Conservation (phyloP, 2,329 filamentous ascomycete species). For the Xylariomycetidae sp. region DNA sequence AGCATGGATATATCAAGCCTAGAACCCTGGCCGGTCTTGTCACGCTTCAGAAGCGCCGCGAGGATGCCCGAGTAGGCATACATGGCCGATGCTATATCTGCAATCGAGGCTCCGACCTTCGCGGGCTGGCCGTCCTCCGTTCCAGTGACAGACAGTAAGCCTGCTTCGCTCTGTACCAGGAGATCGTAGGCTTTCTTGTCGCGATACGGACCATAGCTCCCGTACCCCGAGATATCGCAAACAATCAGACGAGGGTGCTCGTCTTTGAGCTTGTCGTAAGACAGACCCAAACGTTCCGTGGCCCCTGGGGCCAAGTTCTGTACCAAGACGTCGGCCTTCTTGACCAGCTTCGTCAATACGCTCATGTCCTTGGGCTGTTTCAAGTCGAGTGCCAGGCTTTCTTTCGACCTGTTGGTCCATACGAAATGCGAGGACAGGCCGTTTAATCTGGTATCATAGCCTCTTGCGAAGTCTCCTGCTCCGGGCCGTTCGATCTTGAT, state of each 20-base stretch:
- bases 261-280: conserved; percentile 35
- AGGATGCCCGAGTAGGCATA: conserved; percentile 47
- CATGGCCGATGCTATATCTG: conserved; percentile 47
- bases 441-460: conserved; percentile 43
- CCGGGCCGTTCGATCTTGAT: conserved; percentile 49
- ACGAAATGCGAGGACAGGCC: conserved; percentile 48
- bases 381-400: conserved; percentile 44
- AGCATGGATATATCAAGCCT: conserved; percentile 52
- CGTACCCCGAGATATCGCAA: conserved; percentile 49
- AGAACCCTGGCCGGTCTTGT: conserved; percentile 41
- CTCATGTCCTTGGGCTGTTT: conserved; percentile 37
- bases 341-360: conserved; percentile 36
- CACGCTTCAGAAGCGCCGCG: conserved; percentile 41
- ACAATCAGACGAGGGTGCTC: conserved; percentile 42
- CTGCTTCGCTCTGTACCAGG: conserved; percentile 48
- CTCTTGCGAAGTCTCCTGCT: conserved; percentile 46
- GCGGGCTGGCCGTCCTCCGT: conserved; percentile 34
- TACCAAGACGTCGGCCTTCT: conserved; percentile 43
- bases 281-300: conserved; percentile 39
- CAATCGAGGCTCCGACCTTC: conserved; percentile 49
- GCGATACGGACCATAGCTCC: conserved; percentile 42
- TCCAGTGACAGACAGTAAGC: conserved; percentile 45
- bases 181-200: conserved; percentile 52
- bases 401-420: conserved; percentile 50
- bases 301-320: conserved; percentile 49